Conservation (phyloP, 1,139 yeast genomes). For the Saccharomycopsis crataegensis region DNA sequence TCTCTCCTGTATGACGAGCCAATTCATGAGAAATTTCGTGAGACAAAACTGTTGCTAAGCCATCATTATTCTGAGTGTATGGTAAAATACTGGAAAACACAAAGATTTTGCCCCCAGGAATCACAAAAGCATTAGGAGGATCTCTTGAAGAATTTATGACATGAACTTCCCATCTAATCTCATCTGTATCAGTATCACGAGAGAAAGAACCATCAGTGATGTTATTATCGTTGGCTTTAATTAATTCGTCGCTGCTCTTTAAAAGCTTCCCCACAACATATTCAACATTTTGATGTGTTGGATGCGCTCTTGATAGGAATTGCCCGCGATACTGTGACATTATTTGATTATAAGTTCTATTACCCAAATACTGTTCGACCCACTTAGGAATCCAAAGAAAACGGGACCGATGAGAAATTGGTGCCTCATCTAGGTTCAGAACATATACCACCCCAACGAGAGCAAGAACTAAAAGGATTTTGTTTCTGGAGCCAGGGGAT, state of each 20-base stretch:
- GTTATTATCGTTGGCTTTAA: slow-evolving; percentile 23
- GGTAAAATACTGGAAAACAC: slow-evolving; percentile 76
- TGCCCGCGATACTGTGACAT: slow-evolving; percentile 39
- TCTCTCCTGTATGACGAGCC: slow-evolving; percentile 87
- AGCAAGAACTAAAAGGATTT: not conserved
- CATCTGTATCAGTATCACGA: slow-evolving; percentile 30
- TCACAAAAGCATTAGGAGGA: slow-evolving; percentile 92
- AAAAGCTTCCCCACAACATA: slow-evolving; percentile 58
- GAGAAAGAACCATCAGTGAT: slow-evolving; percentile 25
- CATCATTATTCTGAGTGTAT: slow-evolving; percentile 76
- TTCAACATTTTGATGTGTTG: slow-evolving; percentile 47
- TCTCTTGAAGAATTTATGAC: slow-evolving; percentile 61
- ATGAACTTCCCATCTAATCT: slow-evolving; percentile 67
- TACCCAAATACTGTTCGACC: slow-evolving; percentile 63
- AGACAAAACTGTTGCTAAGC: slow-evolving; percentile 85
- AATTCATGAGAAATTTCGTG: slow-evolving; percentile 93
- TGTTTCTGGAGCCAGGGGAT: not conserved
- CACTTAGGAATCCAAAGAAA: slow-evolving; percentile 67
- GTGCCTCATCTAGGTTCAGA: slow-evolving; percentile 71
- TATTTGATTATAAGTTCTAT: slow-evolving; percentile 56
- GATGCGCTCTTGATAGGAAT: slow-evolving; percentile 47
- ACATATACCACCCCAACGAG: slow-evolving; percentile 41
- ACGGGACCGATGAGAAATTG: slow-evolving; percentile 67
- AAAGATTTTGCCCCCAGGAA: slow-evolving; percentile 94
- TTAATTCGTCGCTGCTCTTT: slow-evolving; percentile 39